Evolutionary conservation across 2,329 filamentous ascomycete genomes (phyloP).

Genomic region (Ophiostoma himal-ulmi): DNA sequence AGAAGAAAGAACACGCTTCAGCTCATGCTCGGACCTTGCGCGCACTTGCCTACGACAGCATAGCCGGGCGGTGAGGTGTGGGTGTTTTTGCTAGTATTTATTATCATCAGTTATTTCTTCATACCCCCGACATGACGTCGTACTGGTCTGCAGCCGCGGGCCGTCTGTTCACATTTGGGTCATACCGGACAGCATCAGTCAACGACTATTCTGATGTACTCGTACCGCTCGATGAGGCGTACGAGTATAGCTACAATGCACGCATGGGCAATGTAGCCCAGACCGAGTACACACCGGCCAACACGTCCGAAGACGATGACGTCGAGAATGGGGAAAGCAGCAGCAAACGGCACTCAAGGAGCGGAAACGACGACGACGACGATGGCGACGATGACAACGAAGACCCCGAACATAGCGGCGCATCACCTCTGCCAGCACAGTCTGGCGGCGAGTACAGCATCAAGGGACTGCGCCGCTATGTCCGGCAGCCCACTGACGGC

Average conservation of each 20-base stretch:
- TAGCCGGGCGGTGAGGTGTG: constrained; percentile 3
- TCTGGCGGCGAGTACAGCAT: constrained; percentile 53
- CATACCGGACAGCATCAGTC: constrained; percentile 39
- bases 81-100: not conserved
- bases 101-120: not conserved
- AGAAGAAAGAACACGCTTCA: not conserved
- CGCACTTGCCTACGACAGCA: not conserved
- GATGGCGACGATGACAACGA: constrained; percentile 35
- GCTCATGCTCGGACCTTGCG: not conserved
- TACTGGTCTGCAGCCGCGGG: constrained; percentile 13
- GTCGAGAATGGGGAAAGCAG: constrained; percentile 25
- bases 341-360: not conserved
- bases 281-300: constrained; percentile 37
- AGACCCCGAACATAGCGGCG: constrained; percentile 26
- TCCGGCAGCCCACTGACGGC: constrained; percentile 54
- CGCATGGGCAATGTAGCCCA: constrained; percentile 37
- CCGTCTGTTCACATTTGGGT: constrained; percentile 12
- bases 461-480: constrained; percentile 62
- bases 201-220: constrained; percentile 48
- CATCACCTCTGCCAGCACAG: not conserved
- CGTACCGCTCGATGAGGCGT: constrained; percentile 50
- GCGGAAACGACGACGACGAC: constrained; percentile 28
- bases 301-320: constrained; percentile 30
- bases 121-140: constrained; percentile 9
- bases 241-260: constrained; percentile 50